Percentiles rank a stretch among this genome's conserved stretches.
Evolutionary conservation across 2,329 filamentous ascomycete species (phyloP).

Genomic region (Claviceps sp.): DNA sequence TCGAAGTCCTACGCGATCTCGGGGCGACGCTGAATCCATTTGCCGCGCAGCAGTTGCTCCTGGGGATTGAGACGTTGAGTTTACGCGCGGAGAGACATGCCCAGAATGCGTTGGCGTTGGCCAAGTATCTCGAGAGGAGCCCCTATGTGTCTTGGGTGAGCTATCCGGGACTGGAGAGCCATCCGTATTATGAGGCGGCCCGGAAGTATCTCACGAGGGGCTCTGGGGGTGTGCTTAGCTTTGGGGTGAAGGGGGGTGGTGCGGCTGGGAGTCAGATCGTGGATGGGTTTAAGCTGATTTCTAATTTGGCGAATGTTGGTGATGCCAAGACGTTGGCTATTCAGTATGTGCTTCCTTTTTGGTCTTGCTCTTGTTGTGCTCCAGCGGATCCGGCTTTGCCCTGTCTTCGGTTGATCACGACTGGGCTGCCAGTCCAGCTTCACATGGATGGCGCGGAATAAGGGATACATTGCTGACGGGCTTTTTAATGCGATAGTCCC

Average conservation of each 20-base stretch:
- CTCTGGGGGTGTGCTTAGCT: conserved; percentile 81
- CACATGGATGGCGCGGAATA: not conserved
- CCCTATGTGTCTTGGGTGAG: conserved; percentile 84
- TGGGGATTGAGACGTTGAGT: conserved; percentile 82
- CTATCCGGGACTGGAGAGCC: conserved; percentile 77
- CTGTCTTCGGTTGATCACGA: not conserved
- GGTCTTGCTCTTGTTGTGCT: not conserved
- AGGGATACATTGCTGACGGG: not conserved
- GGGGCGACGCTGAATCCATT: conserved; percentile 79
- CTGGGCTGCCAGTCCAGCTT: not conserved
- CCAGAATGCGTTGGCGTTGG: conserved; percentile 66
- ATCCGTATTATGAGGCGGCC: conserved; percentile 64
- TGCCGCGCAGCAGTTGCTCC: conserved; percentile 78
- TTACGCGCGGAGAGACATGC: conserved; percentile 79
- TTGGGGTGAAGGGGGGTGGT: conserved; percentile 83
- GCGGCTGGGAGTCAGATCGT: conserved; percentile 78
- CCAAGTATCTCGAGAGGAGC: conserved; percentile 71
- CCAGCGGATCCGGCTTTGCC: not conserved
- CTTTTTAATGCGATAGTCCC: conserved; percentile 31
- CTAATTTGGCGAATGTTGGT: conserved; percentile 90
- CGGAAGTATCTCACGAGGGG: conserved; percentile 79
- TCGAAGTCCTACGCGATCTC: conserved; percentile 82
- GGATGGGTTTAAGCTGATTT: conserved; percentile 88
- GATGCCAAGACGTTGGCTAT: conserved; percentile 93
- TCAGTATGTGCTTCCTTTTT: conserved; percentile 33